These are phyloP conservation scores for Triticum aestivum DNA, from an alignment of 176 grass and related monocot genomes.

Conservation along the genomic window DNA sequence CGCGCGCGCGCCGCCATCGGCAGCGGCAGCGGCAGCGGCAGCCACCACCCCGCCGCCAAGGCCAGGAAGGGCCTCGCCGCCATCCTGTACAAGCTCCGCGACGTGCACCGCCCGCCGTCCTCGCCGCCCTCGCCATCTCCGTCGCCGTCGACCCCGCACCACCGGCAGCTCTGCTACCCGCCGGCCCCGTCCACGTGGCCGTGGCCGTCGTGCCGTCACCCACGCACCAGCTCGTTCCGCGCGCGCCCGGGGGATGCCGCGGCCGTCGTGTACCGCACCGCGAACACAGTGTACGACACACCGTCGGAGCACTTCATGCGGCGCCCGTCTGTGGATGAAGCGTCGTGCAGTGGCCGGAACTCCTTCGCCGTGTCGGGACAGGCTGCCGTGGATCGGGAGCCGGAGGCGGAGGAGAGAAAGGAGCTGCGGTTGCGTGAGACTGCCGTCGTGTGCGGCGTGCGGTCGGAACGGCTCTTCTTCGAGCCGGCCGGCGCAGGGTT, in stretches of 20 bases:
- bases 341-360: constrained; percentile 9
- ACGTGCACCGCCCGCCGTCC: constrained; percentile 25
- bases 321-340: constrained; percentile 29
- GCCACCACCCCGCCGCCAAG: constrained; percentile 31
- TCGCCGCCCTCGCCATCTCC: neutral
- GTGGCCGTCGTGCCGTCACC: constrained; percentile 83
- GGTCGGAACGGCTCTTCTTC: constrained; percentile 74
- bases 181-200: constrained; percentile 57
- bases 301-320: constrained; percentile 34
- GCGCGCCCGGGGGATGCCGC: constrained; percentile 28
- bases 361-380: neutral
- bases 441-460: constrained; percentile 50
- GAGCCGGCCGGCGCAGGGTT: constrained; percentile 52
- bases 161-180: constrained; percentile 46
- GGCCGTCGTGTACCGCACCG: constrained; percentile 55
- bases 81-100: constrained; percentile 55
- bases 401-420: constrained; percentile 9
- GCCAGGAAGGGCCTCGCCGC: constrained; percentile 50
- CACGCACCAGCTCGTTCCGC: constrained; percentile 77
- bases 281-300: constrained; percentile 59
- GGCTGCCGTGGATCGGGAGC: neutral
- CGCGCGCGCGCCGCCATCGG: constrained; percentile 4
- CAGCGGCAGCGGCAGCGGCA: neutral
- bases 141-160: neutral
- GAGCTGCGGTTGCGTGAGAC: constrained; percentile 37